These are phyloP conservation scores for Daldinia concentrica DNA, from an alignment of 495 filamentous ascomycete species.

Conservation along the genomic window DNA sequence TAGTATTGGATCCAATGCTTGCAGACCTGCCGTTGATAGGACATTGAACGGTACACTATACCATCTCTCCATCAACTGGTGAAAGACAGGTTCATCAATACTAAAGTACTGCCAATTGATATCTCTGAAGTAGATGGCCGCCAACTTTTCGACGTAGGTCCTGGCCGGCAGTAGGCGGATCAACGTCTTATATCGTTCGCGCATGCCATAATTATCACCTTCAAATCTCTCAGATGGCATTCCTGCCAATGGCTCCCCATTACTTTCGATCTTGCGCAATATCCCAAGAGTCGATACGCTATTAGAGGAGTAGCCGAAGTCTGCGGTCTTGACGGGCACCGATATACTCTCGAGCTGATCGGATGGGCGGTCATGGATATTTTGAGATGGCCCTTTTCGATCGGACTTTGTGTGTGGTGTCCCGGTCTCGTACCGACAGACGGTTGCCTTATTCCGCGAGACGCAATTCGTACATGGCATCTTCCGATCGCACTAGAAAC, in stretches of 20 bases:
- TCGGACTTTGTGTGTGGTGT: slow-evolving; percentile 55
- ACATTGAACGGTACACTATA: slow-evolving; percentile 56
- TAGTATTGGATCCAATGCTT: slow-evolving; percentile 54
- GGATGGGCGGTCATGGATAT: slow-evolving; percentile 29
- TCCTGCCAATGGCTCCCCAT: slow-evolving; percentile 38
- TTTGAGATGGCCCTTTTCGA: slow-evolving; percentile 39
- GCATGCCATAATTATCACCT: slow-evolving; percentile 47
- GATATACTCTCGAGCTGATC: slow-evolving; percentile 28
- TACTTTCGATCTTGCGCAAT: slow-evolving; percentile 58
- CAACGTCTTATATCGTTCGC: slow-evolving; percentile 62
- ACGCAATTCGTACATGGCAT: slow-evolving; percentile 70
- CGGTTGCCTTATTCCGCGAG: slow-evolving; percentile 58
- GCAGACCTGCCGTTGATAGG: slow-evolving; percentile 53
- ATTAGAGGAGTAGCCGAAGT: slow-evolving; percentile 60
- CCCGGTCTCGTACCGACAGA: slow-evolving; percentile 62
- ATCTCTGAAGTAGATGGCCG: slow-evolving; percentile 63
- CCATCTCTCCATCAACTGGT: slow-evolving; percentile 61
- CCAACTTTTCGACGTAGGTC: slow-evolving; percentile 61
- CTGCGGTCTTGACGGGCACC: slow-evolving; percentile 46
- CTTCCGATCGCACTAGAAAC: slow-evolving; percentile 65
- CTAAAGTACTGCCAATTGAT: slow-evolving; percentile 69
- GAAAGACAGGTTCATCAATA: slow-evolving; percentile 63
- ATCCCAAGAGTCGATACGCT: slow-evolving; percentile 59
- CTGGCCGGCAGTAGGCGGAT: slow-evolving; percentile 64
- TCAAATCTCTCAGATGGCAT: slow-evolving; percentile 42